Percentiles rank a stretch among this genome's conserved stretches.
These are phyloP conservation scores for Clonostachys sp. DNA, from an alignment of 2,329 filamentous ascomycete species.

Conservation along the genomic window DNA sequence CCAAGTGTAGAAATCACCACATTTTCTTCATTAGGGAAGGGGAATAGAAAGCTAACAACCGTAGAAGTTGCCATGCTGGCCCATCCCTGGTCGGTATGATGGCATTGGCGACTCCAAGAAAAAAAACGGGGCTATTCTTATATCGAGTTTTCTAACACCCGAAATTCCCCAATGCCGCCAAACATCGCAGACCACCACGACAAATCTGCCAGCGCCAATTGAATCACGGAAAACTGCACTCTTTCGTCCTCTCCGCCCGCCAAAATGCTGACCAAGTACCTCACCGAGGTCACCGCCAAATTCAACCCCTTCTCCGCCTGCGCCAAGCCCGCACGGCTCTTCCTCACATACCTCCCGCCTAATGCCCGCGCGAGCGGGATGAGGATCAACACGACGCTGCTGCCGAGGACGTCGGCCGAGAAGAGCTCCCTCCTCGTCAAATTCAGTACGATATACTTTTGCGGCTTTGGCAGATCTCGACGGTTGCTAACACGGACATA, in stretches of 20 bases:
- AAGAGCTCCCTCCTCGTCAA: slow-evolving; percentile 69
- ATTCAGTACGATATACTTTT: slow-evolving; percentile 64
- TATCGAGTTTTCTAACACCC: slow-evolving; percentile 1
- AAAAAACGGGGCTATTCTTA: slow-evolving; percentile 1
- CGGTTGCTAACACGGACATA: slow-evolving; percentile 26
- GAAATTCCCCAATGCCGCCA: background rate
- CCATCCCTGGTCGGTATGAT: too few species aligned
- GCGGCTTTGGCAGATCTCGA: background rate
- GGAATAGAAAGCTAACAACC: background rate
- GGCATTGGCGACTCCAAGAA: background rate
- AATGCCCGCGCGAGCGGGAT: slow-evolving; percentile 70
- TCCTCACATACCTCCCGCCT: slow-evolving; percentile 80
- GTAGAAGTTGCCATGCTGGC: slow-evolving; percentile 1
- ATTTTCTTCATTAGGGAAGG: background rate
- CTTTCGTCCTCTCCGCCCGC: background rate
- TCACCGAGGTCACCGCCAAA: slow-evolving; percentile 77
- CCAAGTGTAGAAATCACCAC: too few species aligned
- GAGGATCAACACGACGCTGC: slow-evolving; percentile 71
- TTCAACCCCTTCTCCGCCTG: slow-evolving; percentile 88
- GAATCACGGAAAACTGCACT: background rate
- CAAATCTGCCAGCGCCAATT: background rate
- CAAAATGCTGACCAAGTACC: slow-evolving; percentile 79
- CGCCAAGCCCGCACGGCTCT: slow-evolving; percentile 79
- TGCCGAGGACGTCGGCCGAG: slow-evolving; percentile 66
- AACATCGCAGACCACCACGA: background rate